phyloP scores from a whole-genome alignment of 176 grass and related monocot genomes.

The Typha latifolia region DNA sequence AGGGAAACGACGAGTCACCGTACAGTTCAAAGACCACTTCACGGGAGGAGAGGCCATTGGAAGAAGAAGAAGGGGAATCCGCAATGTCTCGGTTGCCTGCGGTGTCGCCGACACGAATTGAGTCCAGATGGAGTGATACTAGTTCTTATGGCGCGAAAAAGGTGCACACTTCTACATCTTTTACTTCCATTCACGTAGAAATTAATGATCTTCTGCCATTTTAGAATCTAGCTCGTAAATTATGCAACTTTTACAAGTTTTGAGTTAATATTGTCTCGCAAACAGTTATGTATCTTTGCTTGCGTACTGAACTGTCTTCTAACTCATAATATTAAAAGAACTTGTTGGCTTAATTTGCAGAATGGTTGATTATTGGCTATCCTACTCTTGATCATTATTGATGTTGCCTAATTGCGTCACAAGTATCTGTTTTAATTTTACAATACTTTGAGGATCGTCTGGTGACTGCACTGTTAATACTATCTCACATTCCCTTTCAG shows the following conservation, averaged over 20 bases:
- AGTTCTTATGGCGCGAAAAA: slow-evolving; percentile 84
- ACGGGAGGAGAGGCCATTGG: slow-evolving; percentile 11
- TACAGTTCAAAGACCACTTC: slow-evolving; percentile 52
- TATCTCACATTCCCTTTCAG: too few relatives aligned
- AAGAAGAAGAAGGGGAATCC: slow-evolving; percentile 22
- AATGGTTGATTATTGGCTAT: too few relatives aligned
- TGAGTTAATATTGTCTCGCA: too few relatives aligned
- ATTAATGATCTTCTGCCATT: not conserved
- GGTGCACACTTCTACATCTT: slow-evolving; percentile 26
- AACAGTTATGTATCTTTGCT: too few relatives aligned
- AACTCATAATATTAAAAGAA: too few relatives aligned
- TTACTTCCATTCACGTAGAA: not conserved
- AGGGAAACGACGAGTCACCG: slow-evolving; percentile 48
- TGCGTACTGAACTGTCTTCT: too few relatives aligned
- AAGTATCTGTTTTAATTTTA: too few relatives aligned
- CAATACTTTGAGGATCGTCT: too few relatives aligned
- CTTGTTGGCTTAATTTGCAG: too few relatives aligned
- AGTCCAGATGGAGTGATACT: slow-evolving; percentile 61
- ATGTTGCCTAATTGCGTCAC: too few relatives aligned
- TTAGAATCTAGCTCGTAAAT: not conserved
- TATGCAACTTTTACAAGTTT: not conserved
- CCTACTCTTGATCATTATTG: too few relatives aligned
- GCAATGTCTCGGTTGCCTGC: slow-evolving; percentile 16
- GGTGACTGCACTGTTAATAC: too few relatives aligned
- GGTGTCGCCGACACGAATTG: slow-evolving; percentile 25